Conservation (phyloP, 2,329 filamentous ascomycete species). For the Aspergillus novofumigatus region DNA sequence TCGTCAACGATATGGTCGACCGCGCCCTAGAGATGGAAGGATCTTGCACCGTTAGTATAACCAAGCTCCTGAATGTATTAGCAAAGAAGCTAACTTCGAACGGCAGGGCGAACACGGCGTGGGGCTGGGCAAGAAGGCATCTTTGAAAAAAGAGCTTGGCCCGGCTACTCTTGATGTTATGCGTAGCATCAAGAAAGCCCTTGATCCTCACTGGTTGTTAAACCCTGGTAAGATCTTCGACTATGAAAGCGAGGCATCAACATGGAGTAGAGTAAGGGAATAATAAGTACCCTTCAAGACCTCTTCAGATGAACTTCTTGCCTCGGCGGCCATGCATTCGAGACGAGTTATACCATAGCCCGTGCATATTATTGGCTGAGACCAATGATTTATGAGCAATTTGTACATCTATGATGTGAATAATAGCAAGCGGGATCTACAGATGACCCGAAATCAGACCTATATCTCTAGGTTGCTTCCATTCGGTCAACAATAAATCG, state of each 20-base stretch:
- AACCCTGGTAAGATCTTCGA: conserved; percentile 93
- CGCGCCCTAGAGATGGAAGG: conserved; percentile 92
- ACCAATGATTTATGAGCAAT: too few relatives aligned
- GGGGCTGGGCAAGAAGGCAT: conserved; percentile 81
- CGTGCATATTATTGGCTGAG: neutral
- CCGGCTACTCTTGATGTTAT: conserved; percentile 77
- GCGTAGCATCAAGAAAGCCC: conserved; percentile 73
- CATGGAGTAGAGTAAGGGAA: neutral
- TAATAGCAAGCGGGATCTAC: neutral
- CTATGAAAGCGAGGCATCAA: conserved; percentile 30
- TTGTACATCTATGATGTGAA: neutral
- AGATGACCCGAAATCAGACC: too few relatives aligned
- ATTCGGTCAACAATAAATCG: too few relatives aligned
- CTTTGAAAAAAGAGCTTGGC: conserved; percentile 73
- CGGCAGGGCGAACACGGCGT: conserved; percentile 71
- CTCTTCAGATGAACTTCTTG: too few relatives aligned
- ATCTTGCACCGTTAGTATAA: conserved; percentile 62
- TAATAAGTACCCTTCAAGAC: neutral
- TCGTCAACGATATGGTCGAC: conserved; percentile 85
- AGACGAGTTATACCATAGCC: neutral
- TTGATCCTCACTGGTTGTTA: conserved; percentile 85
- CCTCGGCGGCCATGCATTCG: too few relatives aligned
- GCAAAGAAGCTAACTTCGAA: conserved; percentile 6
- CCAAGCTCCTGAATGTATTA: neutral
- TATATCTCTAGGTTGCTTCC: too few relatives aligned